These are phyloP conservation scores for Orbilia brochopaga DNA, from an alignment of 2,329 filamentous ascomycete genomes.

Conservation along the genomic window DNA sequence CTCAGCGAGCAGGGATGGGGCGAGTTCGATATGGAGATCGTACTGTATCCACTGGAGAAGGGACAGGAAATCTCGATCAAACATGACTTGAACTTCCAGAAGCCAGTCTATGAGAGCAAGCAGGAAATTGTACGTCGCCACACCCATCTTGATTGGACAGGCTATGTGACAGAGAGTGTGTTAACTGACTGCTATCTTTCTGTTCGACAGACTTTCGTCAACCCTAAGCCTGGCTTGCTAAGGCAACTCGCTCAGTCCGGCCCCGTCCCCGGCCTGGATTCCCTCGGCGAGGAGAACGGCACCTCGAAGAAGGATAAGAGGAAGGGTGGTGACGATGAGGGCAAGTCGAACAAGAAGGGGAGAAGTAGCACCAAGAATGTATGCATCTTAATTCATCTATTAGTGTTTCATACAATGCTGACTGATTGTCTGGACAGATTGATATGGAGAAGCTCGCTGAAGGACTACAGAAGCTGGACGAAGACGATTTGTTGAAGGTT, in stretches of 20 bases:
- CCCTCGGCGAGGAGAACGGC: slow-evolving; percentile 66
- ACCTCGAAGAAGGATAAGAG: slow-evolving; percentile 64
- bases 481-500: slow-evolving; percentile 91
- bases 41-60: slow-evolving; percentile 83
- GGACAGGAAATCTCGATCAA: slow-evolving; percentile 76
- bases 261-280: slow-evolving; percentile 77
- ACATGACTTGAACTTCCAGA: slow-evolving; percentile 91
- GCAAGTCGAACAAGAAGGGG: slow-evolving; percentile 73
- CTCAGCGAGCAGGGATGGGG: slow-evolving; percentile 97
- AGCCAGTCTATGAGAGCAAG: slow-evolving; percentile 78
- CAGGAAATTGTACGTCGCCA: slow-evolving; percentile 70
- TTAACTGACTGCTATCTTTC: slow-evolving; percentile 13
- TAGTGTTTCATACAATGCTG: background rate
- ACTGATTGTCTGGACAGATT: slow-evolving; percentile 59
- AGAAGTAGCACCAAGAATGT: slow-evolving; percentile 70
- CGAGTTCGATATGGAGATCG: slow-evolving; percentile 93
- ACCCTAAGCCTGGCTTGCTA: slow-evolving; percentile 85
- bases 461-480: slow-evolving; percentile 81
- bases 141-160: background rate
- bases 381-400: slow-evolving; percentile 52
- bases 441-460: slow-evolving; percentile 98
- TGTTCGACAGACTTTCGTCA: slow-evolving; percentile 74
- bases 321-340: slow-evolving; percentile 61
- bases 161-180: background rate
- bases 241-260: slow-evolving; percentile 81